Evolutionary conservation across 805 yeast species (phyloP).

Genomic region (Saccharomycopsis schoenii): DNA sequence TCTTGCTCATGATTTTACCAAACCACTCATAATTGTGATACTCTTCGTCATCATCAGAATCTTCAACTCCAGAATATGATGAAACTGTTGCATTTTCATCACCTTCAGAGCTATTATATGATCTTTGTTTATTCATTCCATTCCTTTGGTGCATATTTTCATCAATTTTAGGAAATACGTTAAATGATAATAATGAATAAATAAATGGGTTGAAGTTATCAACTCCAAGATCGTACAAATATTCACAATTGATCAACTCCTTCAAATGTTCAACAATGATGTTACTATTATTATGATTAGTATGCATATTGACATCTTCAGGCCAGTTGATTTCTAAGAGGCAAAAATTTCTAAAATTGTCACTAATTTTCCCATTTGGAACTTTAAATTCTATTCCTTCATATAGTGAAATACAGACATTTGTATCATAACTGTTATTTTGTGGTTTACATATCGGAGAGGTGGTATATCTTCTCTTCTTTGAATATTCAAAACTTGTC

Average conservation of each 20-base stretch:
- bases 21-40: slow-evolving; percentile 8
- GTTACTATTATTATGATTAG: not conserved
- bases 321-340: not conserved
- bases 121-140: not conserved
- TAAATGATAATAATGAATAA: not conserved
- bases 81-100: not conserved
- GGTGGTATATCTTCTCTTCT: not conserved
- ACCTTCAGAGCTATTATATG: not conserved
- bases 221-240: slow-evolving; percentile 9
- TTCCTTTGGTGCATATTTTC: not conserved
- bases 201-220: slow-evolving; percentile 5
- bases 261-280: not conserved
- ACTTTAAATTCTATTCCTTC: not conserved
- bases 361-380: not conserved
- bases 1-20: slow-evolving; percentile 7
- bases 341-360: not conserved
- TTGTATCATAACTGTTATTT: not conserved
- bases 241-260: slow-evolving; percentile 8
- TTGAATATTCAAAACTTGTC: not conserved
- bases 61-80: not conserved
- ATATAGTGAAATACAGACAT: slow-evolving; percentile 3
- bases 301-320: not conserved
- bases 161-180: not conserved
- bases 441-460: not conserved
- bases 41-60: not conserved